Conservation (phyloP, 2,329 filamentous ascomycete species). For the Microsporum audouinii region DNA sequence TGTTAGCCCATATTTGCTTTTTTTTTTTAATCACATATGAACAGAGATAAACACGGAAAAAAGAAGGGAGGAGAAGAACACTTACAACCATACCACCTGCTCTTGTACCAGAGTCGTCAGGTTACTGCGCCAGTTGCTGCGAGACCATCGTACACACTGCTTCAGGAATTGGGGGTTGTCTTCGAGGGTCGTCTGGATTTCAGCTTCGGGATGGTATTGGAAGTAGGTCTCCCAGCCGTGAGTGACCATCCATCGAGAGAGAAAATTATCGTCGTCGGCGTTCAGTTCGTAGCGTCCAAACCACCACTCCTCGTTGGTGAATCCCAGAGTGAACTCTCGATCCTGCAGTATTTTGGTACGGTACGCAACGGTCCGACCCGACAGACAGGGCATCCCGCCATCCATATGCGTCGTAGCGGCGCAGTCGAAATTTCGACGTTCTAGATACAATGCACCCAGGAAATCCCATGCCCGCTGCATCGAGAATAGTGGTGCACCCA, state of each 20-base stretch:
- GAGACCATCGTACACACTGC: constrained; percentile 88
- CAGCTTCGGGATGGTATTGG: constrained; percentile 83
- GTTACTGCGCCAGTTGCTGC: constrained; percentile 97
- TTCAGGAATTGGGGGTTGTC: constrained; percentile 80
- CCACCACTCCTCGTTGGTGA: constrained; percentile 82
- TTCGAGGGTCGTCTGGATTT: constrained; percentile 86
- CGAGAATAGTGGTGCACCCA: constrained; percentile 47
- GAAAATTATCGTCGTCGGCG: constrained; percentile 96
- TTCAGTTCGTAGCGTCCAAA: constrained; percentile 73
- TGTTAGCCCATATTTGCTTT: background rate
- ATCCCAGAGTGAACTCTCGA: constrained; percentile 72
- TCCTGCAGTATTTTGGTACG: constrained; percentile 78
- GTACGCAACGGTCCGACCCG: constrained; percentile 85
- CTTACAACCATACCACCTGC: constrained; percentile 76
- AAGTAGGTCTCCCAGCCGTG: constrained; percentile 91
- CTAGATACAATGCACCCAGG: constrained; percentile 81
- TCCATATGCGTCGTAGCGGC: constrained; percentile 91
- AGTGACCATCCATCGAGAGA: constrained; percentile 88
- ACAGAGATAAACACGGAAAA: background rate
- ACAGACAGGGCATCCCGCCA: constrained; percentile 93
- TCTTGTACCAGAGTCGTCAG: constrained; percentile 80
- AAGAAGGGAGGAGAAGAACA: constrained; percentile 19
- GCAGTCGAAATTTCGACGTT: constrained; percentile 92
- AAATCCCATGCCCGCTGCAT: constrained; percentile 65
- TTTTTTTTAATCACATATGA: background rate